Base-by-base conservation (phyloP, 805 yeast genomes). In the Kockiozyma suomiensis region DNA sequence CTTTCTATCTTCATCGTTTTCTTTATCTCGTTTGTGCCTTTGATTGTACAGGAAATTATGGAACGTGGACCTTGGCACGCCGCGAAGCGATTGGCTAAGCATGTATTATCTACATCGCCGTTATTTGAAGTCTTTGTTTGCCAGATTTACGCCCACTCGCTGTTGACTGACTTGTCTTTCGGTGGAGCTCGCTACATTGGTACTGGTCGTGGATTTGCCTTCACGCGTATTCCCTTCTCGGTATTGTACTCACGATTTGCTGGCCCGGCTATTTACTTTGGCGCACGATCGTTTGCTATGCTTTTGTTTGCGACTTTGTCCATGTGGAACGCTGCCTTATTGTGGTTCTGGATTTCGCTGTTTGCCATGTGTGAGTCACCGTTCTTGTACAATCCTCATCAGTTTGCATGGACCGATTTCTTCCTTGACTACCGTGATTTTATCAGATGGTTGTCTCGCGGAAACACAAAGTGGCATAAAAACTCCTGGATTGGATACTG, bases 261-360 rank as follows among this genome's bases (percentile, higher is more conserved):
- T 0, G 77, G 81, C 3, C 81, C 85, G 3, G 87, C 97, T 0
- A 86, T 92, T 40, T 90, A 90, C 72, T 75, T 86, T 4, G 98
- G 98, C 0, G 76, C 87, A 0, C 81, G 87, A 53, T 76, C 89
- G 10, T 79, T 87, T 65, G 71, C 90, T 66, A 82, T 87, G 78
- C 76, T 92, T 30, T 67, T 89, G 52, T 91, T 90, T 77, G 88
- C 92, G 6, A 83, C 90, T 0, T 72, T 86, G 7, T 79, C 97
- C 0, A 87, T 90, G 81, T 91, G 98, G 98, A 96, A 90, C 77
- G 87, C 97, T 25, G 89, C 97, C 45, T 80, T 94, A 69, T 76
- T 93, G 65, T 94, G 97, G 97, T 94, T 94, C 84, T 94, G 98
- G 97, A 87, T 94, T 61, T 87, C 96, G 19, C 79, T 91, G 69